Base-by-base conservation (phyloP, 2,329 filamentous ascomycete genomes). In the Botrytis squamosa region DNA sequence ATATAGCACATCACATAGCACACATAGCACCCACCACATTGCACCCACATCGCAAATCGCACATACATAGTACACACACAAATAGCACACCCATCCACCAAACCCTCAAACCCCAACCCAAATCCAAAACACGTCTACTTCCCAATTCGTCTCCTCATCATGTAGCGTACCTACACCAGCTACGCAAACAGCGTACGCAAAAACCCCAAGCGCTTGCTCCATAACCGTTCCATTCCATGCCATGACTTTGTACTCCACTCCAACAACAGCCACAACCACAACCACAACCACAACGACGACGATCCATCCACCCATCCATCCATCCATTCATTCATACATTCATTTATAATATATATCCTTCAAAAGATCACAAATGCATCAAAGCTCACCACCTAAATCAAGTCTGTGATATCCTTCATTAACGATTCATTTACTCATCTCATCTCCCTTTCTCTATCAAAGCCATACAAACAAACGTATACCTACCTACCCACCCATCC, bases 301-400 rank as follows among this genome's bases (percentile, higher is more conserved):
- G n/a, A 29, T 55, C 52, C 52, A 29, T 29, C 9, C 49, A 52
- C n/a, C 22, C 46, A 52, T 52, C 4, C 20, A 46, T 46, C 3
- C 29, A 29, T 29, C 2, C 29, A 29, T 29, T 2, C 29, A 29
- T 29, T 29, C 29, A 29, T 29, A 29, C 40, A 46, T 18, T 2
- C 44, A 33, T 33, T 33, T 33, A 20, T 38, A 1, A 38, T 38
- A 16, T 42, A 18, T 44, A 42, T 44, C 16, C 4, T 6, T n/a
- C 46, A 52, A 25, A 52, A 16, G 46, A 52, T 52, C 46, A 14
- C 46, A 52, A 52, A n/a, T 55, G 22, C 9, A 62, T 40, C 36
- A 25, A 40, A 62, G 59, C 59, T 62, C 59, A 62, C 40, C 59
- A 62, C 59, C 59, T 40, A 22, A 62, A 62, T 40, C 59, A 62